Conservation (phyloP, 2,329 filamentous ascomycete genomes). For the Arthroderma uncinatum region DNA sequence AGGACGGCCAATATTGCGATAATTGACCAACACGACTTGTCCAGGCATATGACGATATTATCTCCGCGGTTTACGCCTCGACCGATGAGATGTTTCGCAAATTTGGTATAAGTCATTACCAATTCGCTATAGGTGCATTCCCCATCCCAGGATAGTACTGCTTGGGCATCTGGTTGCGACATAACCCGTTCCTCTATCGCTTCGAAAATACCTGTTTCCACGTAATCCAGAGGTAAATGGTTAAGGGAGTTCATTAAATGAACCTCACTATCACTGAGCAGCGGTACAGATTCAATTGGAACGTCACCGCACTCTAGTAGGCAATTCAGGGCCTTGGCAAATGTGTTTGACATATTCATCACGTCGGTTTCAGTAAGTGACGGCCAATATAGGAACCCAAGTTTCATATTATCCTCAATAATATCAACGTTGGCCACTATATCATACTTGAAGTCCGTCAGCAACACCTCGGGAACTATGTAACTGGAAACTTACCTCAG, state of each 20-base stretch:
- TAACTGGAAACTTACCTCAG: constrained; percentile 5
- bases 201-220: neutral
- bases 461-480: neutral
- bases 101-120: constrained; percentile 21
- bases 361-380: constrained; percentile 9
- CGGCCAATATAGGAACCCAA: constrained; percentile 10
- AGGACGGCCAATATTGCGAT: constrained; percentile 8
- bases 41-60: constrained; percentile 3
- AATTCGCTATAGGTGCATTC: constrained; percentile 20
- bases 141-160: constrained; percentile 24
- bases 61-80: constrained; percentile 7
- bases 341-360: constrained; percentile 5
- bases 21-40: constrained; percentile 10
- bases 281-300: constrained; percentile 5
- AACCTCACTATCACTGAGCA: neutral
- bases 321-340: constrained; percentile 6
- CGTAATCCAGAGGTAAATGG: neutral
- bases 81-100: constrained; percentile 12
- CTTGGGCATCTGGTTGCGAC: constrained; percentile 8
- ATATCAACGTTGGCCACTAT: constrained; percentile 11
- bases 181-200: constrained; percentile 8
- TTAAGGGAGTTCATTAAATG: neutral
- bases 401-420: constrained; percentile 4
- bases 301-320: constrained; percentile 1
- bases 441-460: constrained; percentile 6